Conservation (phyloP, 2,329 filamentous ascomycete genomes). For the Cladophialophora yegresii region DNA sequence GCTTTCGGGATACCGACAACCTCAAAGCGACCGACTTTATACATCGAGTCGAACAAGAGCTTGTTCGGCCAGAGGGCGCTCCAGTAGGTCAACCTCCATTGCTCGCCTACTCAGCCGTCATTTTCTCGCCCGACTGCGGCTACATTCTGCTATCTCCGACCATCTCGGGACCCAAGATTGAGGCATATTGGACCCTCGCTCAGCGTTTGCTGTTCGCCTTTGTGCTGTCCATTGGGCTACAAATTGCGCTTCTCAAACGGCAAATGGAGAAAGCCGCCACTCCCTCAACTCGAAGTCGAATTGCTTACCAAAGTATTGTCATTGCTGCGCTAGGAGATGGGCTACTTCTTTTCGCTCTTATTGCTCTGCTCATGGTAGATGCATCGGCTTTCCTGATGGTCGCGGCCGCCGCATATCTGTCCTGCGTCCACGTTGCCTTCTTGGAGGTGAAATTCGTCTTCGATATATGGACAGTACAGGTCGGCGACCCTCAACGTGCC, state of each 20-base stretch:
- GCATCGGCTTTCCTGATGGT: constrained; percentile 58
- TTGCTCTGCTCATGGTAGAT: constrained; percentile 58
- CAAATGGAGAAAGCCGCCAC: constrained; percentile 67
- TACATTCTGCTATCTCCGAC: constrained; percentile 62
- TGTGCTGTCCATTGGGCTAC: constrained; percentile 55
- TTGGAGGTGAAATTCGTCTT: constrained; percentile 67
- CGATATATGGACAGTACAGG: constrained; percentile 67
- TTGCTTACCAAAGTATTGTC: constrained; percentile 65
- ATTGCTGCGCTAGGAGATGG: constrained; percentile 64
- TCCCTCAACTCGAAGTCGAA: constrained; percentile 63
- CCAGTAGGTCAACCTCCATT: constrained; percentile 54
- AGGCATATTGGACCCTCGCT: constrained; percentile 48
- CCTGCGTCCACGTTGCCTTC: constrained; percentile 62
- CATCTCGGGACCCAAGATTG: constrained; percentile 56
- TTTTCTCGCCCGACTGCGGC: constrained; percentile 68
- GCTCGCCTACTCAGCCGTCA: constrained; percentile 60
- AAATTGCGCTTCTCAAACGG: constrained; percentile 59
- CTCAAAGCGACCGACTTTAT: constrained; percentile 44
- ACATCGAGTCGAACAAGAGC: constrained; percentile 59
- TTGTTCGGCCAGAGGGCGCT: constrained; percentile 61
- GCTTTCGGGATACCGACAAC: constrained; percentile 30
- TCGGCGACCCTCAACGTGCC: constrained; percentile 48
- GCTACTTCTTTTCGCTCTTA: constrained; percentile 57
- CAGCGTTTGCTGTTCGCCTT: constrained; percentile 55
- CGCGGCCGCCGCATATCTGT: constrained; percentile 59